phyloP scores from a whole-genome alignment of 2,329 filamentous ascomycete genomes.

The Ascochyta viciae-villosae region DNA sequence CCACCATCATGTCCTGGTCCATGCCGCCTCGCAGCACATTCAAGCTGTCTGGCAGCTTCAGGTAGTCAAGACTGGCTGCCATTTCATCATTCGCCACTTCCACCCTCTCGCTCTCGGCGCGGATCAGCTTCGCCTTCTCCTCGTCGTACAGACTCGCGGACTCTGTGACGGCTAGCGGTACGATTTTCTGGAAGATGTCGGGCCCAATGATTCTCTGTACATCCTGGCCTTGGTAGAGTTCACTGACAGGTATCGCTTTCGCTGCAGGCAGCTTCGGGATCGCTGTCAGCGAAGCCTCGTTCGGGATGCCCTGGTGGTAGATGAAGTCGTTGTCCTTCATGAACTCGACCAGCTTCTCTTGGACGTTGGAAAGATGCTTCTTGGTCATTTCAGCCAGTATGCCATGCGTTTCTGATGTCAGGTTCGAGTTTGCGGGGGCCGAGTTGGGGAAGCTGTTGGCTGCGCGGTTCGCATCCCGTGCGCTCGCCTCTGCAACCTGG shows the following conservation, averaged over 20 bases:
- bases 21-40: slow-evolving; percentile 92
- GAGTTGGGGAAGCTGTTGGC: slow-evolving; percentile 82
- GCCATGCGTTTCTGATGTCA: slow-evolving; percentile 78
- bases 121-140: slow-evolving; percentile 94
- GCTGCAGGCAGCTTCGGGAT: slow-evolving; percentile 93
- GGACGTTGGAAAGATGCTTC: slow-evolving; percentile 78
- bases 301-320: slow-evolving; percentile 91
- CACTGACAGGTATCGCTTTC: slow-evolving; percentile 95
- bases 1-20: slow-evolving; percentile 85
- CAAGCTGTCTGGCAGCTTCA: slow-evolving; percentile 86
- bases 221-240: slow-evolving; percentile 95
- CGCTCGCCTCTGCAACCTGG: slow-evolving; percentile 78
- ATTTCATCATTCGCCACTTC: slow-evolving; percentile 94
- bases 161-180: slow-evolving; percentile 94
- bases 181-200: slow-evolving; percentile 95
- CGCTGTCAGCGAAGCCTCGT: slow-evolving; percentile 78
- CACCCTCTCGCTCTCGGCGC: slow-evolving; percentile 91
- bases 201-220: slow-evolving; percentile 96
- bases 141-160: slow-evolving; percentile 97
- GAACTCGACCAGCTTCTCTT: slow-evolving; percentile 78
- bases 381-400: slow-evolving; percentile 82
- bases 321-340: slow-evolving; percentile 97
- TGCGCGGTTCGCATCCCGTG: slow-evolving; percentile 77
- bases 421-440: slow-evolving; percentile 80
- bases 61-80: slow-evolving; percentile 91